Percentiles rank a stretch among this genome's conserved stretches.
Conservation (phyloP, 2,329 filamentous ascomycete genomes). For the Aureobasidium sp. region DNA sequence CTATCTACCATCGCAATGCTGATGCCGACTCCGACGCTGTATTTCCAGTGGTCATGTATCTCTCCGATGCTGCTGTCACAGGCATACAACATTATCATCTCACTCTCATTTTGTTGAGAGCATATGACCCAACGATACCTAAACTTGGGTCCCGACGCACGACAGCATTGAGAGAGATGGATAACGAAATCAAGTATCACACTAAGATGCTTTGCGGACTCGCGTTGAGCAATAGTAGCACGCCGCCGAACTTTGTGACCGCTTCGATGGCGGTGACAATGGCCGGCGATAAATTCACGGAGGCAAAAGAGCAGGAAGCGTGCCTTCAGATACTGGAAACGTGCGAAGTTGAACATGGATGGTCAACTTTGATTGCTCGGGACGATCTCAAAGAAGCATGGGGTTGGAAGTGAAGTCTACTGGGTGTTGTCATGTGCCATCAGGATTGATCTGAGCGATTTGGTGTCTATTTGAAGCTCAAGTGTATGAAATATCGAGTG, state of each 20-base stretch:
- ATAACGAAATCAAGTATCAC: conserved; percentile 36
- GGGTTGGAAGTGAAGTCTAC: background rate
- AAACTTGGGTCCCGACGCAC: conserved; percentile 36
- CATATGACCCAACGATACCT: conserved; percentile 48
- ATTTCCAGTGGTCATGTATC: conserved; percentile 52
- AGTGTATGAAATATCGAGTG: background rate
- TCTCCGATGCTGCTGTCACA: conserved; percentile 46
- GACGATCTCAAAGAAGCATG: background rate
- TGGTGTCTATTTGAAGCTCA: background rate
- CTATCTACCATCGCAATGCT: background rate
- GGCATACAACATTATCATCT: conserved; percentile 54
- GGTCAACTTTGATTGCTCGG: background rate
- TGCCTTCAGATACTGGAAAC: background rate
- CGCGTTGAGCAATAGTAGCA: conserved; percentile 45
- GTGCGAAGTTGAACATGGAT: background rate
- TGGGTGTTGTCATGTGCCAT: background rate
- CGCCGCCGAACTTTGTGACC: conserved; percentile 43
- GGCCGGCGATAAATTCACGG: conserved; percentile 27
- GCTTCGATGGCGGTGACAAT: conserved; percentile 26
- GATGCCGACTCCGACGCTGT: conserved; percentile 29
- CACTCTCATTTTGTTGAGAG: conserved; percentile 47
- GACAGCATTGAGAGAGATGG: conserved; percentile 32
- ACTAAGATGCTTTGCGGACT: conserved; percentile 49
- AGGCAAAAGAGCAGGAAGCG: background rate
- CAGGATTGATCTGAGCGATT: background rate